These are phyloP conservation scores for Lipomyces mesembrius DNA, from an alignment of 805 yeast genomes.

Conservation along the genomic window DNA sequence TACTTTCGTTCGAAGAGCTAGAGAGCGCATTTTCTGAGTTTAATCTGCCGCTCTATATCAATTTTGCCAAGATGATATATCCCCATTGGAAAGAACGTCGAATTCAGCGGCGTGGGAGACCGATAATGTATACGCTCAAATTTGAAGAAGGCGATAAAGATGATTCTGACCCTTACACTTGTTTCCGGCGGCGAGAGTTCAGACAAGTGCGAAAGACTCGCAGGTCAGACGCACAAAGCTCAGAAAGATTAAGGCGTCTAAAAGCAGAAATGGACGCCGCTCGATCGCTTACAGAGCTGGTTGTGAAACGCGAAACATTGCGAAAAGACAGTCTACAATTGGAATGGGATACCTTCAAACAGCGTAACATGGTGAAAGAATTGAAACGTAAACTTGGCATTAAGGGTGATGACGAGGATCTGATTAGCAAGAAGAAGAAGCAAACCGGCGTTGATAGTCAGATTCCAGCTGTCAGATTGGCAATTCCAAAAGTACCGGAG, in stretches of 20 bases:
- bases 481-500: slow-evolving; percentile 89
- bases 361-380: slow-evolving; percentile 70
- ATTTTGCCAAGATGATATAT: slow-evolving; percentile 71
- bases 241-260: slow-evolving; percentile 75
- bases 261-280: slow-evolving; percentile 80
- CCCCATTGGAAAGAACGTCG: slow-evolving; percentile 82
- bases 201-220: slow-evolving; percentile 96
- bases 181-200: slow-evolving; percentile 93
- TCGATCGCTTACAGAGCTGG: slow-evolving; percentile 65
- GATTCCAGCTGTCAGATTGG: slow-evolving; percentile 26
- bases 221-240: slow-evolving; percentile 87
- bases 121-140: slow-evolving; percentile 73
- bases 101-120: slow-evolving; percentile 67
- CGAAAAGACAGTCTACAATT: slow-evolving; percentile 63
- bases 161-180: slow-evolving; percentile 90
- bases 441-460: slow-evolving; percentile 5
- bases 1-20: slow-evolving; percentile 71
- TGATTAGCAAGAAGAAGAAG: slow-evolving; percentile 71
- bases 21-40: slow-evolving; percentile 42
- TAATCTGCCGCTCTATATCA: slow-evolving; percentile 25
- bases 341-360: slow-evolving; percentile 71
- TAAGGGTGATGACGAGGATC: slow-evolving; percentile 82
- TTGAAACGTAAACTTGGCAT: slow-evolving; percentile 76
- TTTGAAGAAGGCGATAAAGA: slow-evolving; percentile 92
- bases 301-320: slow-evolving; percentile 74